Conservation (phyloP, 805 yeast genomes). For the Lipomyces lipofer region DNA sequence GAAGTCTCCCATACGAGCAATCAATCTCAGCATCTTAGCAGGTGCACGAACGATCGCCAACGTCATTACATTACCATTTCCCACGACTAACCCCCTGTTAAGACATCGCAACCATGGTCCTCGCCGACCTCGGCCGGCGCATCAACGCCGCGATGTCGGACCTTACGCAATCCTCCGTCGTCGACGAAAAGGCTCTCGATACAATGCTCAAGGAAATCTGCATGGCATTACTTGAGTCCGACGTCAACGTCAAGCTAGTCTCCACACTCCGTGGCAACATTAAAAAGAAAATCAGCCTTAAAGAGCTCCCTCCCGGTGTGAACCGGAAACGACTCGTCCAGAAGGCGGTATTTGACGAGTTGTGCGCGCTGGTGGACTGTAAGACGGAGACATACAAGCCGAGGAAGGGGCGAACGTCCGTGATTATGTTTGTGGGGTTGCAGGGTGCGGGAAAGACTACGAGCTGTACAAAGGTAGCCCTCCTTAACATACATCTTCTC, state of each 20-base stretch:
- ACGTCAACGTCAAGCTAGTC: conserved; percentile 86
- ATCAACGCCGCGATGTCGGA: conserved; percentile 72
- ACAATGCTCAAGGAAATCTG: conserved; percentile 82
- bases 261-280: conserved; percentile 72
- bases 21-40: not conserved
- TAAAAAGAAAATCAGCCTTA: conserved; percentile 54
- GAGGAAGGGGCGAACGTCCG: conserved; percentile 72
- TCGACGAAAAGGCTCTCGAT: conserved; percentile 66
- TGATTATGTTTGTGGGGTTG: conserved; percentile 96
- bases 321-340: conserved; percentile 81
- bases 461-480: conserved; percentile 83
- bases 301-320: conserved; percentile 53
- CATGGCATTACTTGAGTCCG: conserved; percentile 88
- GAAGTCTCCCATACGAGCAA: too few relatives aligned
- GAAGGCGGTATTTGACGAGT: conserved; percentile 91
- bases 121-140: conserved; percentile 76
- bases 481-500: not conserved
- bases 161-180: conserved; percentile 56
- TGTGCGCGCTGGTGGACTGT: conserved; percentile 81
- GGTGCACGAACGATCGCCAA: not conserved
- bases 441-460: conserved; percentile 99
- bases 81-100: not conserved
- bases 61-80: not conserved
- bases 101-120: conserved; percentile 63
- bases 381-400: conserved; percentile 67